Conservation (phyloP, 2,329 filamentous ascomycete species). For the Penicillium sp. region DNA sequence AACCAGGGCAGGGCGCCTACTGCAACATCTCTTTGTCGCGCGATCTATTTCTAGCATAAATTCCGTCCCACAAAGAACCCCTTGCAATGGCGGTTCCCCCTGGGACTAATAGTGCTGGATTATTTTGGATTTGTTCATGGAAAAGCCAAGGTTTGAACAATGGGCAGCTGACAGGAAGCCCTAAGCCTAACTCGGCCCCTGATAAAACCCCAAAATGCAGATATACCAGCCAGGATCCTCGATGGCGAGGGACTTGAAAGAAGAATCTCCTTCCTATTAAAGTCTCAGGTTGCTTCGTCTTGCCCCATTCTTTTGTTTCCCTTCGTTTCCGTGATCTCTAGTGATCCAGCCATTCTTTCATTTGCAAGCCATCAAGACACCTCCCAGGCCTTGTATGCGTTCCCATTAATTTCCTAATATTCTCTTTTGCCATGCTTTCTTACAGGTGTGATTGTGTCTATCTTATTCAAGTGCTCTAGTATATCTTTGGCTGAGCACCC, state of each 20-base stretch:
- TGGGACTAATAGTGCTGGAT: background rate
- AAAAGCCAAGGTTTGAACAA: slow-evolving; percentile 1
- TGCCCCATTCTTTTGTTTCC: slow-evolving; percentile 8
- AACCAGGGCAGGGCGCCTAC: slow-evolving; percentile 12
- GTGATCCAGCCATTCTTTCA: slow-evolving; percentile 8
- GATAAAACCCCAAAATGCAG: background rate
- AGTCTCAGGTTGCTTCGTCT: slow-evolving; percentile 8
- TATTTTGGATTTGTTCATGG: background rate
- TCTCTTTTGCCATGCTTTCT: slow-evolving; percentile 1
- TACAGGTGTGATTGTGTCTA: background rate
- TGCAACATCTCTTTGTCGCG: slow-evolving; percentile 12
- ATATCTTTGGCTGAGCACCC: slow-evolving; percentile 7
- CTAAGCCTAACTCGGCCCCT: background rate
- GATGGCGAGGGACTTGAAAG: slow-evolving; percentile 1
- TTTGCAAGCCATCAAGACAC: slow-evolving; percentile 8
- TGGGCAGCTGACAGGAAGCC: slow-evolving; percentile 4
- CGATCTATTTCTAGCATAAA: slow-evolving; percentile 13
- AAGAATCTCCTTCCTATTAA: slow-evolving; percentile 1
- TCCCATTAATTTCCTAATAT: background rate
- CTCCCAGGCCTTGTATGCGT: slow-evolving; percentile 1
- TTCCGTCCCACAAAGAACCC: slow-evolving; percentile 13
- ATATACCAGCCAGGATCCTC: slow-evolving; percentile 7
- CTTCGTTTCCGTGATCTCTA: background rate
- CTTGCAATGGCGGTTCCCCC: slow-evolving; percentile 5
- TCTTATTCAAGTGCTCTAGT: background rate